Conservation (phyloP, 2,329 filamentous ascomycete genomes). For the Ophiostoma sp. region DNA sequence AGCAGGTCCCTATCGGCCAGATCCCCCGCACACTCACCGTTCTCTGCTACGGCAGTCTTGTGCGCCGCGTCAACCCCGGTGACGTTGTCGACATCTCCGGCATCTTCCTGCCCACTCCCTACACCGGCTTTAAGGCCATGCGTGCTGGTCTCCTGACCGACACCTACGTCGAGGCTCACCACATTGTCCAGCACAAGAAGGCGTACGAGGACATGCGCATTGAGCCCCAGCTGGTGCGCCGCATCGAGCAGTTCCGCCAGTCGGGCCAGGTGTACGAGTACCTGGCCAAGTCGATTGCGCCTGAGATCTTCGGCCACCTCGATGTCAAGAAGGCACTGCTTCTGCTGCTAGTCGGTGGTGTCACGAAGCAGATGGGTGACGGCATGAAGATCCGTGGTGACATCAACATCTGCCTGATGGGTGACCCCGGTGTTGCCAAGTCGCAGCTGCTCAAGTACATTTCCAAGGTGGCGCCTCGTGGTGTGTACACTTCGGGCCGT, state of each 20-base stretch:
- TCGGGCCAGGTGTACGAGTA: conserved; percentile 94
- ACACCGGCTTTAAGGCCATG: conserved; percentile 98
- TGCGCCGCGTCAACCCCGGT: conserved; percentile 82
- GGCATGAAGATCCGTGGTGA: conserved; percentile 99
- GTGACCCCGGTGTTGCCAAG: conserved; percentile 98
- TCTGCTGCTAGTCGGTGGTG: conserved; percentile 91
- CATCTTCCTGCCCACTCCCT: conserved; percentile 93
- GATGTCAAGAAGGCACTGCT: conserved; percentile 98
- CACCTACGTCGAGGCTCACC: conserved; percentile 91
- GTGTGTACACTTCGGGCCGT: conserved; percentile 76
- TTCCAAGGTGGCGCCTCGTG: conserved; percentile 91
- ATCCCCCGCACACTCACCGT: conserved; percentile 89
- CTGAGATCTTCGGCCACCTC: conserved; percentile 92
- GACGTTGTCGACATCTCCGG: conserved; percentile 92
- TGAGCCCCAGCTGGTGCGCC: conserved; percentile 69
- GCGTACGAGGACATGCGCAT: conserved; percentile 89
- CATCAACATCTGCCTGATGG: conserved; percentile 98
- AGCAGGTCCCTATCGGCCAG: conserved; percentile 96
- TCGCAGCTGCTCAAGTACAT: conserved; percentile 98
- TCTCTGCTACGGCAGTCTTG: conserved; percentile 79
- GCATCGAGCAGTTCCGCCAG: conserved; percentile 78
- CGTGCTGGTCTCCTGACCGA: conserved; percentile 93
- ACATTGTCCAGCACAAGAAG: conserved; percentile 94
- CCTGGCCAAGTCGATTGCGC: conserved; percentile 90
- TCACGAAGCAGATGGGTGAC: conserved; percentile 93